Conservation (phyloP, 2,329 filamentous ascomycete species). For the Exophiala aquamarina region DNA sequence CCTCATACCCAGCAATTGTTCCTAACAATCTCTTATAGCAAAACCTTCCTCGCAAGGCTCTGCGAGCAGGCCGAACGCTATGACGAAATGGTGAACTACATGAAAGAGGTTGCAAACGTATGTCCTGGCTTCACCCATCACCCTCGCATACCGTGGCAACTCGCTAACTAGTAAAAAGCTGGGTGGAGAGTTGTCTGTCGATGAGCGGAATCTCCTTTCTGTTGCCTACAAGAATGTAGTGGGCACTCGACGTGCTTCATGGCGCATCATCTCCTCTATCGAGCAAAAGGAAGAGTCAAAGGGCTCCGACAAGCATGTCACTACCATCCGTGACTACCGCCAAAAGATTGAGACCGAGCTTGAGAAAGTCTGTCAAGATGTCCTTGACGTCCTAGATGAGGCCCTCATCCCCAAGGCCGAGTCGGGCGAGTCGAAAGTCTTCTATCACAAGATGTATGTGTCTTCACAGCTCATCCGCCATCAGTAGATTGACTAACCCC, state of each 20-base stretch:
- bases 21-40: constrained; percentile 62
- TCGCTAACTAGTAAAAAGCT: constrained; percentile 54
- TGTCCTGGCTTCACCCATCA: constrained; percentile 29
- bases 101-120: constrained; percentile 99
- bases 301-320: constrained; percentile 92
- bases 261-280: constrained; percentile 99
- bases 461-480: constrained; percentile 5
- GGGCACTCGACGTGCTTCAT: constrained; percentile 95
- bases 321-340: constrained; percentile 93
- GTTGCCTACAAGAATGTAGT: constrained; percentile 99
- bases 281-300: constrained; percentile 99
- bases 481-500: constrained; percentile 16
- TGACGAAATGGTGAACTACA: constrained; percentile 99
- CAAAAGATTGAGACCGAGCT: constrained; percentile 98
- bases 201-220: constrained; percentile 86
- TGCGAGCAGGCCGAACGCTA: constrained; percentile 99
- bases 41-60: constrained; percentile 99
- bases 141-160: constrained; percentile 20
- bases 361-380: constrained; percentile 97
- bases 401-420: constrained; percentile 93
- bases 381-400: constrained; percentile 90
- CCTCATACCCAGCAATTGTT: constrained; percentile 25
- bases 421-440: constrained; percentile 98
- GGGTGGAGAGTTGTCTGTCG: constrained; percentile 66
- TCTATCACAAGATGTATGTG: constrained; percentile 98